phyloP scores from a whole-genome alignment of 2,329 filamentous ascomycete species.

The Colletotrichum sp. region DNA sequence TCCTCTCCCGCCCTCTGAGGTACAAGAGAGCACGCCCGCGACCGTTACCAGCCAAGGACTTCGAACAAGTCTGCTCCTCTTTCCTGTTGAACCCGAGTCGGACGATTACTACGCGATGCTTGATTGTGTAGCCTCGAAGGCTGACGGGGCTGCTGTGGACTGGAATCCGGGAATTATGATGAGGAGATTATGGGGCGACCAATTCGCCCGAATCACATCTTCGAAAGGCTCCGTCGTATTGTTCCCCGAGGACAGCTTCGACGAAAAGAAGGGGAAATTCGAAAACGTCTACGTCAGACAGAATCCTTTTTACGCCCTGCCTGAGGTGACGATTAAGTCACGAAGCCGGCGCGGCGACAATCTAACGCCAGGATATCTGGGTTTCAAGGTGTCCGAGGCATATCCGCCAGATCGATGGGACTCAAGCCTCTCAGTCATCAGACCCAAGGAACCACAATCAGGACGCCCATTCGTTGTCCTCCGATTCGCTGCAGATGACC shows the following conservation, averaged over 20 bases:
- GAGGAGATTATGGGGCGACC: not conserved
- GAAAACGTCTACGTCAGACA: conserved; percentile 2
- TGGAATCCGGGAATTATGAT: not conserved
- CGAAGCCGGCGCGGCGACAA: not conserved
- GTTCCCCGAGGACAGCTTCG: not conserved
- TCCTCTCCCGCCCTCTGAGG: not conserved
- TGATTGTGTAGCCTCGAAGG: not conserved
- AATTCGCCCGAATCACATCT: not conserved
- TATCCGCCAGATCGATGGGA: conserved; percentile 7
- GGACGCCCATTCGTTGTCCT: not conserved
- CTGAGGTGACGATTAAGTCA: not conserved
- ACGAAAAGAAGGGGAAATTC: not conserved
- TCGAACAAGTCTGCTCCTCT: not conserved
- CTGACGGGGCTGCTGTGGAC: not conserved
- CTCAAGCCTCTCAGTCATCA: not conserved
- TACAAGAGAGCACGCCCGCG: not conserved
- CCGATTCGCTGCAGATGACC: not conserved
- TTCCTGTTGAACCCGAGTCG: not conserved
- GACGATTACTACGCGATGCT: not conserved
- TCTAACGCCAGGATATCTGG: not conserved
- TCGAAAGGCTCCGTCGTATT: not conserved
- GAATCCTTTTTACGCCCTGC: not conserved
- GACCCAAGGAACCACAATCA: not conserved
- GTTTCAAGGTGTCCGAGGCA: not conserved
- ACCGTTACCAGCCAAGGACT: conserved; percentile 1